Conservation (phyloP, 148 eudicot genomes). For the Spergularia bocconei region DNA sequence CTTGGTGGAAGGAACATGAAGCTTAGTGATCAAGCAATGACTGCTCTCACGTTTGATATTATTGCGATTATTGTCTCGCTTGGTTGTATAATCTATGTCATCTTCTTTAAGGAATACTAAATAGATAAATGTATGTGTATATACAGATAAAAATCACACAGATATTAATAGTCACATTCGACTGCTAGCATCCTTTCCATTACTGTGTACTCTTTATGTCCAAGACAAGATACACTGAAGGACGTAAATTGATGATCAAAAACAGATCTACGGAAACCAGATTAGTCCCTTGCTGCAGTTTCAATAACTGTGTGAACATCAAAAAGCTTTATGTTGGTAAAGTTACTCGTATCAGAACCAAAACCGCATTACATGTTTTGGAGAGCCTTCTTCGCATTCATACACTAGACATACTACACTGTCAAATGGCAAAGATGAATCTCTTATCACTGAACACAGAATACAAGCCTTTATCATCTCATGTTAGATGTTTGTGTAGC, state of each 20-base stretch:
- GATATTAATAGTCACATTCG: neutral
- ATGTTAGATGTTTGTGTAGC: slow-evolving; percentile 41
- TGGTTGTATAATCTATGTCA: slow-evolving; percentile 57
- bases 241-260: neutral
- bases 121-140: neutral
- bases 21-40: slow-evolving; percentile 74
- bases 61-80: slow-evolving; percentile 48
- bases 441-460: neutral
- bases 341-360: neutral
- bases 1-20: slow-evolving; percentile 70
- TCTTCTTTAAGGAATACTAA: slow-evolving; percentile 61
- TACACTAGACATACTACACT: neutral
- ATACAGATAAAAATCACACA: neutral
- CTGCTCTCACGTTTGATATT: slow-evolving; percentile 74
- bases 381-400: neutral
- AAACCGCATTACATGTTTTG: neutral
- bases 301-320: neutral
- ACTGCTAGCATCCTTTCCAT: too few species aligned
- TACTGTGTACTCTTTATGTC: too few species aligned
- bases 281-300: neutral
- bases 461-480: slow-evolving; percentile 12
- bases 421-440: slow-evolving; percentile 1
- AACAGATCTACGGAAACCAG: neutral
- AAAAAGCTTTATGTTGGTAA: too few species aligned
- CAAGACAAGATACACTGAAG: too few species aligned